Conservation (phyloP, 169 alveolate species). For the Babesia bigemina region DNA sequence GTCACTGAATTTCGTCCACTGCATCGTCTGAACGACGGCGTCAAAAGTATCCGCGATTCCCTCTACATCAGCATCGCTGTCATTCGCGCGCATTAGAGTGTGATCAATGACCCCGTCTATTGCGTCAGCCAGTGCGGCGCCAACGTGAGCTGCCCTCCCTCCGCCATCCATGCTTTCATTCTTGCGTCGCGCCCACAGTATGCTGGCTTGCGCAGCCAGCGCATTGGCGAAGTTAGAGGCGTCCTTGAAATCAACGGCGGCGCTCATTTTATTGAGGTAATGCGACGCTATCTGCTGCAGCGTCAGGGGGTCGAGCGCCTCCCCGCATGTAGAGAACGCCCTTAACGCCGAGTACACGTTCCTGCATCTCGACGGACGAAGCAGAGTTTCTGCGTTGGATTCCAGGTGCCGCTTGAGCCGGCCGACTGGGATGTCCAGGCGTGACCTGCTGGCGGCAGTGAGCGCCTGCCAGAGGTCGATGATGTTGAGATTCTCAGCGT, state of each 20-base stretch:
- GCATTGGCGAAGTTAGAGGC: slow-evolving; percentile 40
- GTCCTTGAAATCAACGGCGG: slow-evolving; percentile 27
- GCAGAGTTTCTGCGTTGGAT: background rate
- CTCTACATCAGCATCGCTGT: slow-evolving; percentile 30
- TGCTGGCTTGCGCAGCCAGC: slow-evolving; percentile 16
- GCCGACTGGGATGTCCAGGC: background rate
- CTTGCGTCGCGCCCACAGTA: background rate
- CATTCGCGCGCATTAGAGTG: background rate
- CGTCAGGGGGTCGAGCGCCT: slow-evolving; percentile 3
- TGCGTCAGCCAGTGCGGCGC: background rate
- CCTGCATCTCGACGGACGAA: slow-evolving; percentile 10
- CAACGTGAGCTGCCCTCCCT: background rate
- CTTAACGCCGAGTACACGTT: slow-evolving; percentile 13
- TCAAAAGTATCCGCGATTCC: slow-evolving; percentile 54
- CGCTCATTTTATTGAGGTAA: background rate
- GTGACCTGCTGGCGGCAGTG: background rate
- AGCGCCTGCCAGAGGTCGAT: slow-evolving; percentile 41
- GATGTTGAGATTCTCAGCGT: slow-evolving; percentile 4
- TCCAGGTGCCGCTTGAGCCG: slow-evolving; percentile 1
- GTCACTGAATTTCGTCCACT: background rate
- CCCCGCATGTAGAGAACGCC: slow-evolving; percentile 19
- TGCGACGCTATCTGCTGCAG: background rate
- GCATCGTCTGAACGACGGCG: background rate
- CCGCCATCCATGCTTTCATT: background rate
- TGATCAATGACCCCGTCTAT: background rate